Percentiles rank a stretch among this genome's conserved stretches.
These are phyloP conservation scores for Fagus crenata DNA, from an alignment of 306 rosid genomes.

Conservation along the genomic window DNA sequence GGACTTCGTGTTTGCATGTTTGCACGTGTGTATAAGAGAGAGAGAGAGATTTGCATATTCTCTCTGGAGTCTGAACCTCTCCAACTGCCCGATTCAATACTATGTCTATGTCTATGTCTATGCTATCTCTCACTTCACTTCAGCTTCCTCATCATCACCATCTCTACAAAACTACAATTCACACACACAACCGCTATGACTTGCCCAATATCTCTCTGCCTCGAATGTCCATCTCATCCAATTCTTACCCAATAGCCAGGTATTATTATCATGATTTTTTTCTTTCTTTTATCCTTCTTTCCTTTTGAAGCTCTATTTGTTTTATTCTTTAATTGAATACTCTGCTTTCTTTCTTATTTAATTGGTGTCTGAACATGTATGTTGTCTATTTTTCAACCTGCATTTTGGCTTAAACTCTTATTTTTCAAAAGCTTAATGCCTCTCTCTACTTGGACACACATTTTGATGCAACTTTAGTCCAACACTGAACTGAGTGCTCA, in stretches of 20 bases:
- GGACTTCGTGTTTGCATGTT: not conserved
- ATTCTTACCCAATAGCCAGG: conserved; percentile 12
- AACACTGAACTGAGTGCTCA: not conserved
- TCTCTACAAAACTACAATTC: conserved; percentile 7
- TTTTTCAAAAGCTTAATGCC: not conserved
- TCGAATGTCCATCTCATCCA: conserved; percentile 29
- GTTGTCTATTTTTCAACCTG: not conserved
- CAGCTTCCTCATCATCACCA: conserved; percentile 29
- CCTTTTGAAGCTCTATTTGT: not conserved
- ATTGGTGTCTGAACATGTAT: not conserved
- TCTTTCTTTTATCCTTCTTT: not conserved
- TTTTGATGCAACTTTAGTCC: not conserved
- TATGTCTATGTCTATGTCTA: not conserved
- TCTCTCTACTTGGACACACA: not conserved
- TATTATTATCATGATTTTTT: not conserved
- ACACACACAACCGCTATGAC: conserved; percentile 1
- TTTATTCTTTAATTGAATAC: not conserved
- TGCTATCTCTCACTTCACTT: conserved; percentile 28
- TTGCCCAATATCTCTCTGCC: not conserved
- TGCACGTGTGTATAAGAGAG: not conserved
- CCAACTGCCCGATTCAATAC: not conserved
- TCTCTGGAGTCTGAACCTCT: not conserved
- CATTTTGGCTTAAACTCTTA: not conserved
- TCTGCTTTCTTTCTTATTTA: not conserved
- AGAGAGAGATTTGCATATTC: not conserved